phyloP scores from a whole-genome alignment of 31 red algal species.

The Odonthalia washingtoniensis region DNA sequence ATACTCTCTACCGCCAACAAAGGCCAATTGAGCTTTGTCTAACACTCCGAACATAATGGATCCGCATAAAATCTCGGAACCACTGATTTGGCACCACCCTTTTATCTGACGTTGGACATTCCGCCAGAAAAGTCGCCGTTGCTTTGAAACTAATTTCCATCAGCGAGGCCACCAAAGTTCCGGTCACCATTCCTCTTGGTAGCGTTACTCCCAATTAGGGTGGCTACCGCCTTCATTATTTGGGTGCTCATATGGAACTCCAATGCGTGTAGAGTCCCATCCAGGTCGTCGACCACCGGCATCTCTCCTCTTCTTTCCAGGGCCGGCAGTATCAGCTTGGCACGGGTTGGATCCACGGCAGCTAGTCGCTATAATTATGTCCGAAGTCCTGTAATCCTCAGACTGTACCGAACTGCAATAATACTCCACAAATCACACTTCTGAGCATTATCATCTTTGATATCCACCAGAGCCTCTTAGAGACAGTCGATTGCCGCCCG shows the following conservation, averaged over 20 bases:
- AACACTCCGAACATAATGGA: slow-evolving; percentile 31
- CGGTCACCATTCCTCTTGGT: background rate
- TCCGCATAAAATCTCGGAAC: too few species aligned
- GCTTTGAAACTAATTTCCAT: slow-evolving; percentile 17
- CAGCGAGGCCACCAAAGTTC: slow-evolving; percentile 5
- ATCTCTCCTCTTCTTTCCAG: background rate
- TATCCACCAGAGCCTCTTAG: too few species aligned
- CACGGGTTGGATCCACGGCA: background rate
- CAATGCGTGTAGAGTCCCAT: background rate
- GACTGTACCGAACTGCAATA: background rate
- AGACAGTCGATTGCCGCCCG: too few species aligned
- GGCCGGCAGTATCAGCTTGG: slow-evolving; percentile 3
- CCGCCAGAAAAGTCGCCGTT: too few species aligned
- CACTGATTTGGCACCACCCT: too few species aligned
- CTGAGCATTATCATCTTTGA: too few species aligned
- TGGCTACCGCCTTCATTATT: slow-evolving; percentile 29
- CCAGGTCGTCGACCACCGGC: background rate
- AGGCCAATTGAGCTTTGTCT: background rate
- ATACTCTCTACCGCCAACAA: background rate
- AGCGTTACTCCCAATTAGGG: slow-evolving; percentile 19
- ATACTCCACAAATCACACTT: too few species aligned
- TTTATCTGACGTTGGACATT: too few species aligned
- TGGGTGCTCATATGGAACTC: slow-evolving; percentile 27
- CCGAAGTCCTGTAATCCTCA: background rate
- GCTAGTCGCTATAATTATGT: slow-evolving; percentile 22